These are phyloP conservation scores for Ophiocordyceps sinensis DNA, from an alignment of 2,329 filamentous ascomycete genomes.

Conservation along the genomic window DNA sequence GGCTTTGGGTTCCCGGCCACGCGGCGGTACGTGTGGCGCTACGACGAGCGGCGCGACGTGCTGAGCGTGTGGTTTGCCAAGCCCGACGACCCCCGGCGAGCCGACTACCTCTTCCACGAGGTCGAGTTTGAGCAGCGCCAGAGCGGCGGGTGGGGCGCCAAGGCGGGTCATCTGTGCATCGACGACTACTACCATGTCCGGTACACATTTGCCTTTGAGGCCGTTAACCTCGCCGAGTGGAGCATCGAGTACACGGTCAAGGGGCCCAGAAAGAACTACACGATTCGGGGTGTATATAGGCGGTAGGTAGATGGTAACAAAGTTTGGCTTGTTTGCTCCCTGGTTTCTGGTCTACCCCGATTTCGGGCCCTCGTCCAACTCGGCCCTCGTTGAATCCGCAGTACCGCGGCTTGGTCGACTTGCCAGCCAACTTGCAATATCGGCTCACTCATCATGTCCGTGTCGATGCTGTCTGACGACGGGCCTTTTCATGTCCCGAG, in stretches of 20 bases:
- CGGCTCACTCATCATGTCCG: too few species aligned
- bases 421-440: too few species aligned
- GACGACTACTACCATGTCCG: conserved; percentile 57
- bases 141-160: conserved; percentile 41
- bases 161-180: conserved; percentile 54
- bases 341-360: too few species aligned
- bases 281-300: conserved; percentile 37
- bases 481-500: too few species aligned
- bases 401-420: too few species aligned
- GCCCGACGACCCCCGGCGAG: conserved; percentile 42
- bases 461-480: too few species aligned
- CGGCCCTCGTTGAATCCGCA: too few species aligned
- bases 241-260: conserved; percentile 49
- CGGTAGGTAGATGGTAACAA: conserved; percentile 16
- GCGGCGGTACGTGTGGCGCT: conserved; percentile 59
- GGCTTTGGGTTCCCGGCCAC: conserved; percentile 45
- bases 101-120: conserved; percentile 64
- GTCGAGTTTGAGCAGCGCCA: conserved; percentile 42
- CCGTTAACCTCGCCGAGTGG: conserved; percentile 43
- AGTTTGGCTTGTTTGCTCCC: too few species aligned
- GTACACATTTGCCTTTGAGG: conserved; percentile 51
- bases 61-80: conserved; percentile 64
- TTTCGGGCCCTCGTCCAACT: too few species aligned
- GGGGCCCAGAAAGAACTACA: conserved; percentile 63
- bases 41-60: conserved; percentile 42